Evolutionary conservation across 257 asterid species (phyloP), one percentile per base, ranked within the genome.

Genomic region (Nicotiana sylvestris): DNA sequence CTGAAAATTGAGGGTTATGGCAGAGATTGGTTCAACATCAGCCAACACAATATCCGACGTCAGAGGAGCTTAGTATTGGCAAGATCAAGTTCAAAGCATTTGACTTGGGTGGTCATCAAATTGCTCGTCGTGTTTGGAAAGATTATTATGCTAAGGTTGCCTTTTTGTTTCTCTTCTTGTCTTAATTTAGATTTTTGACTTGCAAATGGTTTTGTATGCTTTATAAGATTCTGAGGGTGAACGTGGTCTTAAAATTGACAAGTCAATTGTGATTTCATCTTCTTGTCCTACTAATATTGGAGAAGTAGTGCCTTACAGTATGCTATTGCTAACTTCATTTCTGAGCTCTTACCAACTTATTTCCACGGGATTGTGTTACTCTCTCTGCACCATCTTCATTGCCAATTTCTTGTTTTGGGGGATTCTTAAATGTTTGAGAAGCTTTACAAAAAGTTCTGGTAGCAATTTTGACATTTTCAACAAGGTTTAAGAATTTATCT

Each of bases 71-170:
- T 77, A 93, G 98, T 83, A 92, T 94, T 83, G 98, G 98, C 21
- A 91, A 90, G 82, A 94, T 94, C 85, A 94, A 94, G 93, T 94
- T 94, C 88, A 94, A 92, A 81, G 97, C 98, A 49, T 94, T 94
- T 87, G 98, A 94, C 81, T 86, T 94, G 92, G 98, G 98, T 35
- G 98, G 98, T 56, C 98, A 94, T 89, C 97, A 94, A 91, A 92
- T 92, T 66, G 98, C 98, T 8, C 95, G 98, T 13, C 89, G 98
- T 84, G 97, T 95, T 82, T 93, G 98, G 98, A 95, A 93, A 84
- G 98, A 94, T 83, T 94, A 94, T 86, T 94, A 94, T 86, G 98
- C 98, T 46, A 92, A 94, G 96, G 98, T 33, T 58, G 4, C 6
- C 6, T 21, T 30, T 55, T 78, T 30, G 12, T 6, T 17, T 30